phyloP scores from a whole-genome alignment of 208 protist genomes.

The Lotmaria passim region DNA sequence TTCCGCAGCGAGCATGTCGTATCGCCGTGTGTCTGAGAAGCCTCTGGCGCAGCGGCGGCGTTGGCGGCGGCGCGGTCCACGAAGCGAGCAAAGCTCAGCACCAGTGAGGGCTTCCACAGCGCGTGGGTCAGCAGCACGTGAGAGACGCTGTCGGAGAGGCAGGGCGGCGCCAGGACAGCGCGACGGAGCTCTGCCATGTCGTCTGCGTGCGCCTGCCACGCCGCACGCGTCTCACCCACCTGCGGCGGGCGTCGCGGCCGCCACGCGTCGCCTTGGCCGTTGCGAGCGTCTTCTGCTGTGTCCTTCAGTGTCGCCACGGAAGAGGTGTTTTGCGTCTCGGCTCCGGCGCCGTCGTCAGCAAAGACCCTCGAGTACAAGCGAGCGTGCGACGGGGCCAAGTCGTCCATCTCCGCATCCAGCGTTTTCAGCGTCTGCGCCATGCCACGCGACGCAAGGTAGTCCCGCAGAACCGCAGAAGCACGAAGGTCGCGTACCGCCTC shows the following conservation, averaged over 20 bases:
- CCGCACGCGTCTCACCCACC: conserved; percentile 23
- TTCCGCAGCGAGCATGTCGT: too few species aligned
- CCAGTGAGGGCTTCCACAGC: conserved; percentile 7
- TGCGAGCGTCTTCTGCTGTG: too few species aligned
- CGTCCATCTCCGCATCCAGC: conserved; percentile 48
- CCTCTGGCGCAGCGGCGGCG: background rate
- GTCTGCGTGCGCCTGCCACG: conserved; percentile 20
- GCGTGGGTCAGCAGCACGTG: background rate
- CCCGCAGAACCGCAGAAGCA: conserved; percentile 50
- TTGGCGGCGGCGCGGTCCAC: background rate
- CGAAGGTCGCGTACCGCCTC: conserved; percentile 44
- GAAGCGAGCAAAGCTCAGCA: background rate
- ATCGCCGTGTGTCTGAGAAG: too few species aligned
- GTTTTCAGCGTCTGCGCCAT: conserved; percentile 44
- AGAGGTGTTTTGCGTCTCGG: background rate
- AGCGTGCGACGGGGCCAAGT: conserved; percentile 27
- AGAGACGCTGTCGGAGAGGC: background rate
- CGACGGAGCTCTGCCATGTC: conserved; percentile 16
- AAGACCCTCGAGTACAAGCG: background rate
- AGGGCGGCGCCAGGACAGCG: conserved; percentile 10
- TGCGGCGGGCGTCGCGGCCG: conserved; percentile 3
- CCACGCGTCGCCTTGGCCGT: background rate
- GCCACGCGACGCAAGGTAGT: conserved; percentile 56
- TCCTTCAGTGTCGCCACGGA: background rate
- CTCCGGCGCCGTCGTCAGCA: background rate